These are phyloP conservation scores for Solanum pinnatisectum DNA, from an alignment of 257 asterid species.

Conservation along the genomic window DNA sequence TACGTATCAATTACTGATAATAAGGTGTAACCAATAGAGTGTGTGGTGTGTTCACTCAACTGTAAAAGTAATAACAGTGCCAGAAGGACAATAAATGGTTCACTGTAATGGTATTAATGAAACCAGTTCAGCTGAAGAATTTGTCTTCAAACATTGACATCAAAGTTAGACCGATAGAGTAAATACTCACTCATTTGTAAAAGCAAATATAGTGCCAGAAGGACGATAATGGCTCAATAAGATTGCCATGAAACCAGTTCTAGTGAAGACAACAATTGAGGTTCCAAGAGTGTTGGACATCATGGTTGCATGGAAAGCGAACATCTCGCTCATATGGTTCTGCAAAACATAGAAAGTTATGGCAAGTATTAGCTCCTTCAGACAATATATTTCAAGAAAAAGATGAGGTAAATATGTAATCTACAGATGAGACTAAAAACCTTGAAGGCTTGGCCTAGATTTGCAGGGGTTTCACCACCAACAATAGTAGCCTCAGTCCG, in stretches of 20 bases:
- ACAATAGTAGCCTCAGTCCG: conserved; percentile 80
- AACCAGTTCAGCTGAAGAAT: neutral
- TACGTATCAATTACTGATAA: neutral
- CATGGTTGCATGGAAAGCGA: conserved; percentile 96
- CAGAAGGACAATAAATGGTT: neutral
- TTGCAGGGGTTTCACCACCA: conserved; percentile 61
- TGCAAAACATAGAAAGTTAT: conserved; percentile 23
- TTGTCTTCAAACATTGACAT: neutral
- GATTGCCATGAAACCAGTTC: conserved; percentile 93
- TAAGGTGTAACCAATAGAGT: neutral
- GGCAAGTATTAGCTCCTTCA: neutral
- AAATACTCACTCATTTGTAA: conserved; percentile 80
- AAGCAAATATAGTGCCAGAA: conserved; percentile 93
- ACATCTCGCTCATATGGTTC: conserved; percentile 99
- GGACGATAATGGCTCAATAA: conserved; percentile 93
- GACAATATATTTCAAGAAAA: neutral
- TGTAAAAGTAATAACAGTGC: neutral
- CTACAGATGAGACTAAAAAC: conserved; percentile 21
- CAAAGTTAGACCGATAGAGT: neutral
- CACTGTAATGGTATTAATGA: neutral
- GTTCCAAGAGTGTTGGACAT: conserved; percentile 95
- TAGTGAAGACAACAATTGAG: conserved; percentile 86
- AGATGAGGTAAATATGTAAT: neutral
- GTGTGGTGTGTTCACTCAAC: neutral
- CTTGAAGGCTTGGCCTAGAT: conserved; percentile 90